These are phyloP conservation scores for Magnolia changhungtana DNA, from an alignment of 164 flowering plant species.

Conservation along the genomic window DNA sequence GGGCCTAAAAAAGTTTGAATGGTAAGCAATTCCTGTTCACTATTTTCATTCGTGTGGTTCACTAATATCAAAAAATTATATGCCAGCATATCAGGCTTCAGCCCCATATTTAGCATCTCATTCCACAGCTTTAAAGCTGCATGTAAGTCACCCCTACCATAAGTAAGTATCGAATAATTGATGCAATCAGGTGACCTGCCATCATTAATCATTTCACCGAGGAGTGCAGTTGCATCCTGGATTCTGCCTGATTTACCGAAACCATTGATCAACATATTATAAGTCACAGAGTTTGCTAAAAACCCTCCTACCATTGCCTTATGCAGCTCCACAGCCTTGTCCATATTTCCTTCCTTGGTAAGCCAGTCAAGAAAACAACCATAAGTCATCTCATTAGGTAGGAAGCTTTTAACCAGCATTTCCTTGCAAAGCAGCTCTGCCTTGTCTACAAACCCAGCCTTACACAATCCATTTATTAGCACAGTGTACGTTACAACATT, in stretches of 20 bases:
- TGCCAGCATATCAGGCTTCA: slow-evolving; percentile 69
- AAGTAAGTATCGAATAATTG: slow-evolving; percentile 74
- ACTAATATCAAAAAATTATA: slow-evolving; percentile 56
- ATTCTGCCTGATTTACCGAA: slow-evolving; percentile 66
- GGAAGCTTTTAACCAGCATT: slow-evolving; percentile 45
- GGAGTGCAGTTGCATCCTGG: slow-evolving; percentile 47
- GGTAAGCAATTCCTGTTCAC: no score
- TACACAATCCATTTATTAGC: slow-evolving; percentile 71
- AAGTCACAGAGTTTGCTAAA: slow-evolving; percentile 67
- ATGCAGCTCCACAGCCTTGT: slow-evolving; percentile 62
- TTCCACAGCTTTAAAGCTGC: slow-evolving; percentile 70
- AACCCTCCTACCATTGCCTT: slow-evolving; percentile 45
- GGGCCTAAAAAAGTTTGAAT: no score
- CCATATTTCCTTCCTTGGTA: slow-evolving; percentile 58
- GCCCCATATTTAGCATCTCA: slow-evolving; percentile 53
- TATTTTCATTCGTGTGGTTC: no score
- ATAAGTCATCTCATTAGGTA: slow-evolving; percentile 69
- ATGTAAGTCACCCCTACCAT: slow-evolving; percentile 43
- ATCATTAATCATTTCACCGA: slow-evolving; percentile 51
- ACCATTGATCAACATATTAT: slow-evolving; percentile 73
- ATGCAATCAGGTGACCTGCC: slow-evolving; percentile 71
- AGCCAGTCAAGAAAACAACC: slow-evolving; percentile 75
- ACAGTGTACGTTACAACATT: slow-evolving; percentile 74
- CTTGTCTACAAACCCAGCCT: slow-evolving; percentile 54
- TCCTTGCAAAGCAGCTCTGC: slow-evolving; percentile 66